phyloP scores from a whole-genome alignment of 2,329 filamentous ascomycete genomes.

The Penicillium sp. region DNA sequence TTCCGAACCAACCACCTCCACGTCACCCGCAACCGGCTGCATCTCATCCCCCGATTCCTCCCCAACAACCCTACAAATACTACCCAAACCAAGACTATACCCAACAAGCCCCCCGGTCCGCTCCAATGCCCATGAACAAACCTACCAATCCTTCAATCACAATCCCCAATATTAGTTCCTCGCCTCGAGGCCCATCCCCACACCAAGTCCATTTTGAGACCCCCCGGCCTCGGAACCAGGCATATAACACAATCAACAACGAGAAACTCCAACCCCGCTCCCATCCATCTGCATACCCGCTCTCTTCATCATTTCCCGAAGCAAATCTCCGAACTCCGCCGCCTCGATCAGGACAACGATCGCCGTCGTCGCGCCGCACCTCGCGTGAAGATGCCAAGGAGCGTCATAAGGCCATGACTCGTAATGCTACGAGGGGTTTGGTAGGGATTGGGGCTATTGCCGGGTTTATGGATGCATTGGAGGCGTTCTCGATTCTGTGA shows the following conservation, averaged over 20 bases:
- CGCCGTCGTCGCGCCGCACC: conserved; percentile 15
- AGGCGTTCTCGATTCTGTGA: conserved; percentile 29
- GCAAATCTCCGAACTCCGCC: conserved; percentile 13
- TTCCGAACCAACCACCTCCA: conserved; percentile 7
- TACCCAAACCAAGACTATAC: conserved; percentile 8
- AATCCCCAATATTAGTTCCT: conserved; percentile 9
- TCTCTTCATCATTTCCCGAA: conserved; percentile 22
- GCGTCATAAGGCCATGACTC: conserved; percentile 29
- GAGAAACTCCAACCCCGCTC: conserved; percentile 15
- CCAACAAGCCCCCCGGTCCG: conserved; percentile 16
- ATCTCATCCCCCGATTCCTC: not conserved
- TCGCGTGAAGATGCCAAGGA: conserved; percentile 25
- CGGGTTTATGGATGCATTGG: conserved; percentile 41
- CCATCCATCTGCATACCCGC: conserved; percentile 14
- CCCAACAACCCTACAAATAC: conserved; percentile 14
- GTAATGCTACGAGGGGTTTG: conserved; percentile 36
- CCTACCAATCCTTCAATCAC: not conserved
- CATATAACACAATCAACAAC: conserved; percentile 8
- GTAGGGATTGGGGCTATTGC: conserved; percentile 38
- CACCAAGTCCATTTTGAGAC: conserved; percentile 14
- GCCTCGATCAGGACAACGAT: conserved; percentile 18
- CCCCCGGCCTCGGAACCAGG: conserved; percentile 8
- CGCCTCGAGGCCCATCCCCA: conserved; percentile 16
- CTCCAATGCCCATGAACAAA: conserved; percentile 12
- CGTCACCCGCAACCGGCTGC: not conserved